These are phyloP conservation scores for Ilyonectria sp. DNA, from an alignment of 2,329 filamentous ascomycete genomes.

Conservation along the genomic window DNA sequence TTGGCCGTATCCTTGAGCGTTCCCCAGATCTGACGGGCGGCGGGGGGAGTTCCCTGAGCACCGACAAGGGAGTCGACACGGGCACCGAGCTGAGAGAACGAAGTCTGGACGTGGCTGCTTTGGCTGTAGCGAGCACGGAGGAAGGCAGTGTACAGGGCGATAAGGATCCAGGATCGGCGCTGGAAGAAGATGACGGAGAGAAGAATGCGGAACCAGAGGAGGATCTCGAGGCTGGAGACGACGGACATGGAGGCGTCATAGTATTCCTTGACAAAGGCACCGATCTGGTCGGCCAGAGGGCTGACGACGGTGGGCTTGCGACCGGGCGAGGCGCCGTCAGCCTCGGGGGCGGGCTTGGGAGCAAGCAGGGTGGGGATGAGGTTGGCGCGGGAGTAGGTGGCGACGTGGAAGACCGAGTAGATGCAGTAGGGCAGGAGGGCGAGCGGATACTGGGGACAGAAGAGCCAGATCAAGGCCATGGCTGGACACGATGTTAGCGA, in stretches of 20 bases:
- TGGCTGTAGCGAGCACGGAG: conserved; percentile 91
- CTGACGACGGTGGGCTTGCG: conserved; percentile 64
- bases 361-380: conserved; percentile 90
- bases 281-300: conserved; percentile 85
- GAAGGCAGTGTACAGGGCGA: conserved; percentile 91
- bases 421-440: conserved; percentile 95
- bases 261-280: conserved; percentile 96
- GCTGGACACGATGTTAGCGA: conserved; percentile 63
- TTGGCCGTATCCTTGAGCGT: conserved; percentile 79
- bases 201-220: conserved; percentile 87
- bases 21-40: conserved; percentile 85
- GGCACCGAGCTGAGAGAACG: conserved; percentile 80
- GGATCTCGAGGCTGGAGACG: conserved; percentile 89
- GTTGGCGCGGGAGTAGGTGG: conserved; percentile 95
- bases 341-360: conserved; percentile 67
- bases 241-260: conserved; percentile 97
- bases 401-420: conserved; percentile 98
- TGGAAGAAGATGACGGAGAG: conserved; percentile 88
- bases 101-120: conserved; percentile 92
- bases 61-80: conserved; percentile 86
- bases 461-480: conserved; percentile 96
- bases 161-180: conserved; percentile 90
- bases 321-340: conserved; percentile 64
- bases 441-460: conserved; percentile 88
- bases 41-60: conserved; percentile 88